Conservation (phyloP, 2,329 filamentous ascomycete species). For the Penicillium sp. region DNA sequence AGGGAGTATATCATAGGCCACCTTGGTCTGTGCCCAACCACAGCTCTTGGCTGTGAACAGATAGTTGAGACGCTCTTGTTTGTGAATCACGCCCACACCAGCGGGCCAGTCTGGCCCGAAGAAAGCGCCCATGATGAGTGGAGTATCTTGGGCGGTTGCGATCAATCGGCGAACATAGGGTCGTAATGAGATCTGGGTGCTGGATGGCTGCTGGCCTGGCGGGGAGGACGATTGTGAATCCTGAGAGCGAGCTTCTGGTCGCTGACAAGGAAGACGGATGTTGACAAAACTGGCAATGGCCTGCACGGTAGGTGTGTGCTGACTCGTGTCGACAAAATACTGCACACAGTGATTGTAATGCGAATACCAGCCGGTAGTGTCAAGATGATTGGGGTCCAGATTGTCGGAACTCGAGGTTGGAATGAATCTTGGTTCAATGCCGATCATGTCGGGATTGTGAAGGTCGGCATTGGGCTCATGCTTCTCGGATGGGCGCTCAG, state of each 20-base stretch:
- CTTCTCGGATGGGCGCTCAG: slow-evolving; percentile 26
- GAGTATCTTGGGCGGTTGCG: slow-evolving; percentile 86
- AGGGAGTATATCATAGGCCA: slow-evolving; percentile 77
- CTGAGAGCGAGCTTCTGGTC: slow-evolving; percentile 26
- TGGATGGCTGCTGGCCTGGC: slow-evolving; percentile 18
- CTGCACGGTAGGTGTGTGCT: slow-evolving; percentile 73
- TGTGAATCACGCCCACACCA: slow-evolving; percentile 74
- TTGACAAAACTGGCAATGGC: slow-evolving; percentile 86
- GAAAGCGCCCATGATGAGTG: slow-evolving; percentile 76
- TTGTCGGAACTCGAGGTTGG: slow-evolving; percentile 7
- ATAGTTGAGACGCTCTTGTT: slow-evolving; percentile 86
- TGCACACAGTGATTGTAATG: slow-evolving; percentile 78
- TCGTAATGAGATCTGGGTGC: slow-evolving; percentile 57
- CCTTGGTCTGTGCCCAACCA: slow-evolving; percentile 81
- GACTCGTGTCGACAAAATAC: slow-evolving; percentile 84
- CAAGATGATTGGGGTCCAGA: slow-evolving; percentile 41
- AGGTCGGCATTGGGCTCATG: slow-evolving; percentile 9
- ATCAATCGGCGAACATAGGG: slow-evolving; percentile 89
- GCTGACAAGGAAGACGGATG: slow-evolving; percentile 82
- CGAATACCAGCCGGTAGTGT: slow-evolving; percentile 83
- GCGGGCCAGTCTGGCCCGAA: slow-evolving; percentile 82
- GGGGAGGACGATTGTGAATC: slow-evolving; percentile 31
- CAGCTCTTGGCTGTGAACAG: slow-evolving; percentile 91
- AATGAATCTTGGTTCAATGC: background rate
- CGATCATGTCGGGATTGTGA: slow-evolving; percentile 9